Percentiles rank a stretch among this genome's conserved stretches.
Evolutionary conservation across 2,329 filamentous ascomycete species (phyloP).

Genomic region (Trichoderma cornu-damae): DNA sequence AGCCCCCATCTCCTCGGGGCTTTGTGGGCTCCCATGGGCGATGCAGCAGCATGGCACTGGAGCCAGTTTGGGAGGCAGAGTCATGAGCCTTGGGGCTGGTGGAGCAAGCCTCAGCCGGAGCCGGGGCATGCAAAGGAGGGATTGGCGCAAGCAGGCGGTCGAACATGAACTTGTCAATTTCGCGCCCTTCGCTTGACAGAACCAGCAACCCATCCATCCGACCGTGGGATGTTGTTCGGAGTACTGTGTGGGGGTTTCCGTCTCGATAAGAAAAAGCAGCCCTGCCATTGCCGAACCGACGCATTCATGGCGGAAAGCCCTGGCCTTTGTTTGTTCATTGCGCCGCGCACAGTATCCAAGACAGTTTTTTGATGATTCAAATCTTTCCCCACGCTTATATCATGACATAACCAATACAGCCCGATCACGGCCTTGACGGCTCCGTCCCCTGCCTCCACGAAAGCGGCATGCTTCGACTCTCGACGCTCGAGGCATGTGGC

Average conservation of each 20-base stretch:
- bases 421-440: conserved; percentile 11
- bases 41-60: conserved; percentile 17
- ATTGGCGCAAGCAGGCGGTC: background rate
- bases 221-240: background rate
- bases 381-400: conserved; percentile 6
- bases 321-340: background rate
- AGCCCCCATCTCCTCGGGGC: conserved; percentile 4
- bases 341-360: conserved; percentile 3
- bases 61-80: conserved; percentile 18
- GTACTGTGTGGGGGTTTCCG: conserved; percentile 12
- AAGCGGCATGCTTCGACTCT: background rate
- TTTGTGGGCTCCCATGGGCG: conserved; percentile 13
- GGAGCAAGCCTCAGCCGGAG: conserved; percentile 19
- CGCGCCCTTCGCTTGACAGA: conserved; percentile 39
- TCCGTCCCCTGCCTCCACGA: background rate
- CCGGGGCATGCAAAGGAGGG: conserved; percentile 16
- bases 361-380: conserved; percentile 3
- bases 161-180: conserved; percentile 30
- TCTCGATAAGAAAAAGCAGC: background rate
- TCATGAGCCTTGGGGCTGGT: conserved; percentile 14
- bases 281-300: background rate
- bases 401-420: conserved; percentile 2
- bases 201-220: background rate
- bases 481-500: background rate
- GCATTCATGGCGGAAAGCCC: background rate